Evolutionary conservation across 1,284 basidiomycete genomes (phyloP).

Genomic region (Cutaneotrichosporon sp.): DNA sequence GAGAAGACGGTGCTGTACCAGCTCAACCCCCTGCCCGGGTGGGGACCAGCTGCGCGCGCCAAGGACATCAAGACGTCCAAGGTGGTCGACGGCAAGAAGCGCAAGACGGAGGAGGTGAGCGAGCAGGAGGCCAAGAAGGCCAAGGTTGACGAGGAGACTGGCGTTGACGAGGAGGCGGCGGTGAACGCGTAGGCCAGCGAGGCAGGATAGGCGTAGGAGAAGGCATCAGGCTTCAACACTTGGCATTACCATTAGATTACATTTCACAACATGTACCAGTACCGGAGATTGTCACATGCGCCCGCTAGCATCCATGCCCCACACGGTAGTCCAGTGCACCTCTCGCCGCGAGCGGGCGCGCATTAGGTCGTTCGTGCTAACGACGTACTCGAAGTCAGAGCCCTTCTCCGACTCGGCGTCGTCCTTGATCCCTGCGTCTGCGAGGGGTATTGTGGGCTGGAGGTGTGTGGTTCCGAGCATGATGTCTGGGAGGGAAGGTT

Average conservation of each 20-base stretch:
- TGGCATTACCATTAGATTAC: constrained; percentile 10
- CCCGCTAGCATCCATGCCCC: constrained; percentile 10
- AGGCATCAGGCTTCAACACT: not conserved
- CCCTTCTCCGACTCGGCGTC: constrained; percentile 3
- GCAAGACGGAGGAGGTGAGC: constrained; percentile 16
- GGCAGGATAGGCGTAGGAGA: not conserved
- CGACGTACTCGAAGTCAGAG: constrained; percentile 9
- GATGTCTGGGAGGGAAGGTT: constrained; percentile 14
- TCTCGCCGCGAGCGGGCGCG: not conserved
- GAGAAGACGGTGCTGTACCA: constrained; percentile 85
- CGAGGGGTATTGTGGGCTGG: not conserved
- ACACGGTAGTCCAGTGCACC: constrained; percentile 5
- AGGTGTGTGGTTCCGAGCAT: constrained; percentile 21
- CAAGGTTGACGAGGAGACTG: constrained; percentile 16
- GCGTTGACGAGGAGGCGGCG: constrained; percentile 23
- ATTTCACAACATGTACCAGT: constrained; percentile 11
- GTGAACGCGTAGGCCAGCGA: constrained; percentile 22
- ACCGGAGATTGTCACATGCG: constrained; percentile 1
- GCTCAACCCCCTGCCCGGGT: constrained; percentile 82
- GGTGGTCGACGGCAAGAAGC: constrained; percentile 19
- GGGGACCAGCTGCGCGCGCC: constrained; percentile 68
- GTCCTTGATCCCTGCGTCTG: not conserved
- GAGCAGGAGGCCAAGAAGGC: constrained; percentile 17
- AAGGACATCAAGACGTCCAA: constrained; percentile 27
- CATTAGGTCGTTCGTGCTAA: constrained; percentile 4